Evolutionary conservation across 2,329 filamentous ascomycete species (phyloP).

Genomic region (Aureobasidium melanogenum): DNA sequence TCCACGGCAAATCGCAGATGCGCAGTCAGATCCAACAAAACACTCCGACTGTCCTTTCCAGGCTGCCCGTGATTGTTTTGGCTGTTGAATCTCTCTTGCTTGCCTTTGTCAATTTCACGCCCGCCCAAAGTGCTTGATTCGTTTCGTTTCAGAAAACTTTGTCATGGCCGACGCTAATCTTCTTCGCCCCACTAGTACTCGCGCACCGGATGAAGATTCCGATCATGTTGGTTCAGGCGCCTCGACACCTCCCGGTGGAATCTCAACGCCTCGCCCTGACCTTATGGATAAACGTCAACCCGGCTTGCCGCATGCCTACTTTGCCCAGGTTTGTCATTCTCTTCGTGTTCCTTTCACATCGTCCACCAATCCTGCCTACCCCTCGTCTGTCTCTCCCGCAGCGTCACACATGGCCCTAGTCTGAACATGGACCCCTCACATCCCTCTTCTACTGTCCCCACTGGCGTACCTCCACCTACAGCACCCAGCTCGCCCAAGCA

Average conservation of each 20-base stretch:
- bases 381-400: slow-evolving; percentile 5
- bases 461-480: slow-evolving; percentile 19
- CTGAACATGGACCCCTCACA: slow-evolving; percentile 13
- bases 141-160: slow-evolving; percentile 17
- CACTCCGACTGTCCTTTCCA: background rate
- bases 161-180: slow-evolving; percentile 24
- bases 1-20: slow-evolving; percentile 1
- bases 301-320: slow-evolving; percentile 88
- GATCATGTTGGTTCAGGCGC: slow-evolving; percentile 73
- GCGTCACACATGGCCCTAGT: slow-evolving; percentile 16
- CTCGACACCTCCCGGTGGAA: slow-evolving; percentile 72
- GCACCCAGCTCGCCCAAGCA: slow-evolving; percentile 26
- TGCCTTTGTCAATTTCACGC: background rate
- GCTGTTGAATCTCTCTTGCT: background rate
- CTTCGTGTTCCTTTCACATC: slow-evolving; percentile 34
- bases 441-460: slow-evolving; percentile 11
- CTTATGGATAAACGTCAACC: slow-evolving; percentile 90
- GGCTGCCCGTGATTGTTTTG: background rate
- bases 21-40: slow-evolving; percentile 2
- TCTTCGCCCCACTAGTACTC: slow-evolving; percentile 30
- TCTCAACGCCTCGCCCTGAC: slow-evolving; percentile 89
- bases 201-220: slow-evolving; percentile 57
- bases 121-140: slow-evolving; percentile 12
- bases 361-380: slow-evolving; percentile 14
- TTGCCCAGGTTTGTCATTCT: slow-evolving; percentile 96